Percentiles rank a stretch among this genome's conserved stretches.
Conservation (phyloP, 148 eudicot genomes). For the Rhododendron simsii region DNA sequence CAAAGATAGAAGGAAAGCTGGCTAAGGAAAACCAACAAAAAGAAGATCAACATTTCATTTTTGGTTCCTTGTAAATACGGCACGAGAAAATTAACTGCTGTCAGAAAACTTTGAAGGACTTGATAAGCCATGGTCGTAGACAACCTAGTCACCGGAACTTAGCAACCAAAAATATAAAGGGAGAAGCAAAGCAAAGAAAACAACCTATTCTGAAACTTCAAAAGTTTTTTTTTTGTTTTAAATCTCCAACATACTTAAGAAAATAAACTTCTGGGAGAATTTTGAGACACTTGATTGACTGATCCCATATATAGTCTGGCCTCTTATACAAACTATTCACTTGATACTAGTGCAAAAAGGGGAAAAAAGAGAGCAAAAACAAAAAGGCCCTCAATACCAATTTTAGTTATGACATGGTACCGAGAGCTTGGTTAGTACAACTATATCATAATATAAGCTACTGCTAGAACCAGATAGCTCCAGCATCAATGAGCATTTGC, state of each 20-base stretch:
- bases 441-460: neutral
- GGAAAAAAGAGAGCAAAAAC: neutral
- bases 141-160: neutral
- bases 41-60: neutral
- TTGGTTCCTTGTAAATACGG: neutral
- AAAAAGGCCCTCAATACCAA: neutral
- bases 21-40: neutral
- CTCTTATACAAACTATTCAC: neutral
- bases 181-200: neutral
- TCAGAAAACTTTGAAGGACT: neutral
- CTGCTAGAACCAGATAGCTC: constrained; percentile 51
- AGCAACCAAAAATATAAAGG: neutral
- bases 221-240: neutral
- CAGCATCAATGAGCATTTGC: constrained; percentile 37
- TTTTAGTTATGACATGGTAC: neutral
- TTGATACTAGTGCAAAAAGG: neutral
- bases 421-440: neutral
- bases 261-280: neutral
- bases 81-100: neutral
- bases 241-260: neutral
- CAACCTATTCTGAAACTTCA: neutral
- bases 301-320: neutral
- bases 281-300: neutral
- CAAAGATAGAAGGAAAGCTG: neutral
- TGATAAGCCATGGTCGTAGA: neutral